phyloP scores from a whole-genome alignment of 1,284 basidiomycete species.

The Rhodotorula glutinis region DNA sequence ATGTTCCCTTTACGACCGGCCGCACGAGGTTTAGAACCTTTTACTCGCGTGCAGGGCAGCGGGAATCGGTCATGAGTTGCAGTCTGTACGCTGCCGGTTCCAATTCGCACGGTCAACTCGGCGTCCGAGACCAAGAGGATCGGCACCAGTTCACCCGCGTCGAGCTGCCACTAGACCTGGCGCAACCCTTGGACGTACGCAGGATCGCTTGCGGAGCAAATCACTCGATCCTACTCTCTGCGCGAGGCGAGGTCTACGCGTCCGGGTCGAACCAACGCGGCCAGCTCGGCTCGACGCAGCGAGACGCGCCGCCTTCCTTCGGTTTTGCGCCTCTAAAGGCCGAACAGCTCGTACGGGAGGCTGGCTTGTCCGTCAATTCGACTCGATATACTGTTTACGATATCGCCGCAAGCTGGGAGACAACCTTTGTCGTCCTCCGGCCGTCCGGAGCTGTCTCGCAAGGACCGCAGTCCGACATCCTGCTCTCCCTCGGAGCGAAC shows the following conservation, averaged over 20 bases:
- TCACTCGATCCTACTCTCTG: conserved; percentile 59
- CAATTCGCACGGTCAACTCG: conserved; percentile 73
- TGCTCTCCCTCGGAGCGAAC: conserved; percentile 76
- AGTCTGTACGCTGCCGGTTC: conserved; percentile 66
- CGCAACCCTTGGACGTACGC: conserved; percentile 45
- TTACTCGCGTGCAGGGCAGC: no score
- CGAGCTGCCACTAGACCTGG: no score
- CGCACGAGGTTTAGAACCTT: no score
- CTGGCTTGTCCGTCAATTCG: no score
- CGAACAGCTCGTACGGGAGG: not conserved
- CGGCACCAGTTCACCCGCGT: conserved; percentile 56
- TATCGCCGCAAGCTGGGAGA: conserved; percentile 74
- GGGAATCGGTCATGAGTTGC: no score
- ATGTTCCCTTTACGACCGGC: no score
- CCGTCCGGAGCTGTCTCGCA: conserved; percentile 1
- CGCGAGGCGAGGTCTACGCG: not conserved
- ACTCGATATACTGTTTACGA: conserved; percentile 12
- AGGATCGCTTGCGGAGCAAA: conserved; percentile 64
- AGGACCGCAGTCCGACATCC: conserved; percentile 53
- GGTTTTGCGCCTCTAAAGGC: no score
- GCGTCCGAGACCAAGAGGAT: conserved; percentile 59
- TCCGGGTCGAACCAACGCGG: conserved; percentile 5
- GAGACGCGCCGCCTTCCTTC: no score
- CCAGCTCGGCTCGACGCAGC: not conserved
- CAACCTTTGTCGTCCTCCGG: conserved; percentile 65